Evolutionary conservation across 2,329 filamentous ascomycete species (phyloP).

Genomic region (Paramyrothecium roridum): DNA sequence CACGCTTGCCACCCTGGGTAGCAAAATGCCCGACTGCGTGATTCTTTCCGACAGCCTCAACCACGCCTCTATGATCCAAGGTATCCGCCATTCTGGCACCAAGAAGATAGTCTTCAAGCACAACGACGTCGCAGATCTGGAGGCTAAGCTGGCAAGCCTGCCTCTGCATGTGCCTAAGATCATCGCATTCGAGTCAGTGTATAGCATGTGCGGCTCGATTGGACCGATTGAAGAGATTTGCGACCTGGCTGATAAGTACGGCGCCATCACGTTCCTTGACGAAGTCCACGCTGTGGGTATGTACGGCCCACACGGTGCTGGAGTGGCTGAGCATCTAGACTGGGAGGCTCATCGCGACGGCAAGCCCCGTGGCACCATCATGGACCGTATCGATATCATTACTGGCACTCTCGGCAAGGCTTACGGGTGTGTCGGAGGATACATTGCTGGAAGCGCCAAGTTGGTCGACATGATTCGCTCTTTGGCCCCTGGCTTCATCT

Average conservation of each 20-base stretch:
- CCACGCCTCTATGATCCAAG: constrained; percentile 99
- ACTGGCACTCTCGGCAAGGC: constrained; percentile 96
- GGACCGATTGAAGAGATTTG: constrained; percentile 95
- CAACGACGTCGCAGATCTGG: constrained; percentile 90
- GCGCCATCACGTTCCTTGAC: constrained; percentile 94
- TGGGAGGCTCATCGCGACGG: constrained; percentile 81
- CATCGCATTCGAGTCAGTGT: constrained; percentile 97
- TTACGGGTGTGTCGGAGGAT: constrained; percentile 95
- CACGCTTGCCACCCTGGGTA: constrained; percentile 92
- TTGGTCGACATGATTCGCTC: constrained; percentile 93
- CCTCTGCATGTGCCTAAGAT: constrained; percentile 89
- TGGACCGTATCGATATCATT: constrained; percentile 97
- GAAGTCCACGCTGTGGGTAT: constrained; percentile 99
- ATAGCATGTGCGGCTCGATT: constrained; percentile 98
- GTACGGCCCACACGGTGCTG: constrained; percentile 94
- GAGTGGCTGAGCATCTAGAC: constrained; percentile 95
- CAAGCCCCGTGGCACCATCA: constrained; percentile 74
- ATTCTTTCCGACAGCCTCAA: constrained; percentile 97
- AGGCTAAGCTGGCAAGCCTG: constrained; percentile 86
- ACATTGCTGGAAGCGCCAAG: constrained; percentile 85
- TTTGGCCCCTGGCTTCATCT: constrained; percentile 95
- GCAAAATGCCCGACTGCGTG: constrained; percentile 93
- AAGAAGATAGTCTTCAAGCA: constrained; percentile 99
- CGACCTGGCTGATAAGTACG: constrained; percentile 95
- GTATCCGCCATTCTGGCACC: constrained; percentile 93